Base-by-base conservation (phyloP, 2,329 filamentous ascomycete species). In the Raffaelea deltoideospora region DNA sequence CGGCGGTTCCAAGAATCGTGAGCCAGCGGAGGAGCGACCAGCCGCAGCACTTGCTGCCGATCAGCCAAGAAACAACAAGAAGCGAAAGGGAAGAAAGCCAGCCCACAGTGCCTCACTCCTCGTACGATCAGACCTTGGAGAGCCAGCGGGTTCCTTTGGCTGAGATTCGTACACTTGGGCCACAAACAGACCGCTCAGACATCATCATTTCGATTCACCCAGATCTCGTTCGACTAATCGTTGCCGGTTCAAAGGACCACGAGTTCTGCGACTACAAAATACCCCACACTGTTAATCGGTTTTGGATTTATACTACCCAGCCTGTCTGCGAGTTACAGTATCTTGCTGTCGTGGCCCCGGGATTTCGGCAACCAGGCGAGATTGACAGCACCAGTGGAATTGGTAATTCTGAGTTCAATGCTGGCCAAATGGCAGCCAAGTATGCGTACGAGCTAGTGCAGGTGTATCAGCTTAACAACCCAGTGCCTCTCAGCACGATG, bases 391-490 rank as follows among this genome's bases (percentile, higher is more conserved):
- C 55, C 5, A 51, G 50, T 4, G 68, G 68, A 0, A 41, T 65
- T 3, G 69, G 68, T 14, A 74, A 72, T 40, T 53, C 47, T 3
- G 63, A 67, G 10, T 75, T 70, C 49, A 69, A 69, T 40, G 46
- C 52, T 10, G 56, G 57, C 7, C 51, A 45, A 28, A 40, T 44
- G n/a, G 32, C 27, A 13, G 49, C 51, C 14, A 59, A 57, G 19
- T 69, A 57, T 41, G 70, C 67, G 4, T 69, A 73, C 46, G 63
- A 68, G 45, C 57, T 74, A 31, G 44, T 61, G 18, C 61, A 76
- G 45, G 59, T 79, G 1, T 79, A 77, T 47, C 63, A 73, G 50
- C 60, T 79, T 20, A 76, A 76, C 46, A 66, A 78, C 48, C 67
- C 73, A 0, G 57, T 74, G 2, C 54, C 62, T 1, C 54, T 71